A percentile compares a stretch with the other conserved stretches of the same genome.
These are phyloP conservation scores for Aspergillus heteromorphus DNA, from an alignment of 495 filamentous ascomycete genomes.

Conservation along the genomic window DNA sequence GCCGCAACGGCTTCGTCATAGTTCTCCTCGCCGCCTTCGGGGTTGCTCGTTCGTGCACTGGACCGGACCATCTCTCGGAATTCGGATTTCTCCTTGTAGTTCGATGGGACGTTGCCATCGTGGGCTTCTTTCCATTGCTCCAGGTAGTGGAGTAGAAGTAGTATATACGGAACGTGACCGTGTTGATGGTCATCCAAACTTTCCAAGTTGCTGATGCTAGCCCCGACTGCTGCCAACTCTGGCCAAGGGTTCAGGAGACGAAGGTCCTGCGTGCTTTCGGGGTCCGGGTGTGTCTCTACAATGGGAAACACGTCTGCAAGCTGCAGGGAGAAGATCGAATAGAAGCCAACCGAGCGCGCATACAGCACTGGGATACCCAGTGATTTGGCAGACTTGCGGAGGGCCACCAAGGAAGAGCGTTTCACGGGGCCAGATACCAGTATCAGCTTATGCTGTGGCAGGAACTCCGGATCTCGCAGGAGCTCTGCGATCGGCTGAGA, in stretches of 20 bases:
- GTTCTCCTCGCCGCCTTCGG: conserved; percentile 94
- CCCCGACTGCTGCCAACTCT: conserved; percentile 59
- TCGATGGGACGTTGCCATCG: conserved; percentile 59
- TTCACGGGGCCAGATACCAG: conserved; percentile 67
- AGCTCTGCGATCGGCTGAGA: conserved; percentile 36
- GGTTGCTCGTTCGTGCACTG: conserved; percentile 62
- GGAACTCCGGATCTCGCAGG: conserved; percentile 36
- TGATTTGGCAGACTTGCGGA: conserved; percentile 53
- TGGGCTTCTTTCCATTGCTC: conserved; percentile 75
- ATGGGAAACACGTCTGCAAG: conserved; percentile 80
- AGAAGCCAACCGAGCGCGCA: conserved; percentile 82
- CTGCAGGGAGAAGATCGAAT: conserved; percentile 72
- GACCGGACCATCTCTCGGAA: conserved; percentile 65
- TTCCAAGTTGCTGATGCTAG: conserved; percentile 62
- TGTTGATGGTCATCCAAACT: conserved; percentile 75
- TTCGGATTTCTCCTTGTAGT: conserved; percentile 81
- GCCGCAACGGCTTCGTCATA: conserved; percentile 88
- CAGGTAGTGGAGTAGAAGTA: conserved; percentile 80
- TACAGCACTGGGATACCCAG: conserved; percentile 73
- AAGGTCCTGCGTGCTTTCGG: conserved; percentile 77
- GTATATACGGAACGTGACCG: conserved; percentile 86
- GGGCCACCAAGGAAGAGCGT: conserved; percentile 48
- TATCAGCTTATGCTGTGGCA: conserved; percentile 63
- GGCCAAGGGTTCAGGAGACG: conserved; percentile 84
- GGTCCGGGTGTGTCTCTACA: conserved; percentile 93